Evolutionary conservation across 306 rosid genomes (phyloP).

Genomic region (Phaseolus lunatus): DNA sequence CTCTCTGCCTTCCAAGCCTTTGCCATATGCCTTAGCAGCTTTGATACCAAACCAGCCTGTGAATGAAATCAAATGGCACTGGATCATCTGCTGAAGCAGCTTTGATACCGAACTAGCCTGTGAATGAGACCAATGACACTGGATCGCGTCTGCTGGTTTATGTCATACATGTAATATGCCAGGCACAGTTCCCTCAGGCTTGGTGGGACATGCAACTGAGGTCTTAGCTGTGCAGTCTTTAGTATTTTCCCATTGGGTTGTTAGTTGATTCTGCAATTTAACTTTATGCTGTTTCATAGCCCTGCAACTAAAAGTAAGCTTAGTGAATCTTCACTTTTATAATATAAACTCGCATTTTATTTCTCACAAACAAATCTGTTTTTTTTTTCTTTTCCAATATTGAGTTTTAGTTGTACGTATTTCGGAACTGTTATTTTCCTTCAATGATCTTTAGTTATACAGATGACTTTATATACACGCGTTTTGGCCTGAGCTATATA

Average conservation of each 20-base stretch:
- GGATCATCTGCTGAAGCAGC: constrained; percentile 60
- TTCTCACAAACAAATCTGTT: constrained; percentile 5
- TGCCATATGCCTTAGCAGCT: constrained; percentile 88
- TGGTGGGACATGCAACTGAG: constrained; percentile 43
- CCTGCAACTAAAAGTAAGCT: constrained; percentile 50
- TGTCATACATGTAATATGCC: constrained; percentile 35
- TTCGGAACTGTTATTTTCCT: background rate
- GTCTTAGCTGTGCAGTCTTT: constrained; percentile 50
- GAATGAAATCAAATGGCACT: constrained; percentile 58
- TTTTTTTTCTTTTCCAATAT: background rate
- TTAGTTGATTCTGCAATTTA: constrained; percentile 48
- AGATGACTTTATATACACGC: background rate
- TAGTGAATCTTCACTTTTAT: constrained; percentile 45
- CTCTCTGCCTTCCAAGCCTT: constrained; percentile 93
- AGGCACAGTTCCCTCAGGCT: constrained; percentile 43
- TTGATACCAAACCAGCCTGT: constrained; percentile 89
- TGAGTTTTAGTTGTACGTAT: constrained; percentile 16
- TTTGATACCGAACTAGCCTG: constrained; percentile 84
- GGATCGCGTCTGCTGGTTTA: constrained; percentile 39
- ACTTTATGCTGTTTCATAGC: constrained; percentile 52
- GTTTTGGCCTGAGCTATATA: background rate
- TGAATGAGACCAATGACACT: constrained; percentile 57
- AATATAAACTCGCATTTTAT: constrained; percentile 23
- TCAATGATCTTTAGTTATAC: constrained; percentile 27
- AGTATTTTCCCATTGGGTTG: constrained; percentile 44